Base-by-base conservation (phyloP, 176 grass and related monocot genomes). In the Areca catechu region DNA sequence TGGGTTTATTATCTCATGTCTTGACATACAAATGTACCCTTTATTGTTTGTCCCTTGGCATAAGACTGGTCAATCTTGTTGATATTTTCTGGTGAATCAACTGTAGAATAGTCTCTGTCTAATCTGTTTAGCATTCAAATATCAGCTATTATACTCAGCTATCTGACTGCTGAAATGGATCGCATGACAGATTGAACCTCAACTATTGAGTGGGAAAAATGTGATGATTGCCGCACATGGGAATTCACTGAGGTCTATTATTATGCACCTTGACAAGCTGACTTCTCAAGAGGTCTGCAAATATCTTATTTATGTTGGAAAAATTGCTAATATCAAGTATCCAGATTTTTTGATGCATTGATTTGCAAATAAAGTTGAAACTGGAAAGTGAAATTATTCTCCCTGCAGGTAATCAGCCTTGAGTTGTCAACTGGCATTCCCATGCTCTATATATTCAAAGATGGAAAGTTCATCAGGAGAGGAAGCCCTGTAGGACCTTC, bases 181-280 rank as follows among this genome's bases (percentile, higher is more conserved):
- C 65, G 50, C 50, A 22, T 76, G 25, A 54, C 60, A 82, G 79
- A 82, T 82, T 57, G 79, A 71, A 65, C 79, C 79, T 57, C 54
- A 76, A 55, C 72, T 82, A 19, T 29, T 66, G 79, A 37, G 16
- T 64, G 94, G 94, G 72, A 98, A 98, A 56, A 86, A 98, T 79
- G 81, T 93, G 54, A 92, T 98, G 94, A 86, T 98, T 78, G 88
- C 94, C 23, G 94, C 94, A 52, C 94, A 93, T 78, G 94, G 94
- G 23, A 98, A 93, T 59, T 98, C 94, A 22, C 81, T 98, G 54
- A 79, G 94, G 56, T 98, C 94, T 15, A 98, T 98, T 63, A 92
- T 98, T 75, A 98, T 98, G 94, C 86, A 98, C 62, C 71, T 98
- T 51, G 94, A 98, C 71, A 81, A 98, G 66, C 72, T 98, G 71